These are phyloP conservation scores for Trametes sp. DNA, from an alignment of 1,284 basidiomycete species.

Conservation along the genomic window DNA sequence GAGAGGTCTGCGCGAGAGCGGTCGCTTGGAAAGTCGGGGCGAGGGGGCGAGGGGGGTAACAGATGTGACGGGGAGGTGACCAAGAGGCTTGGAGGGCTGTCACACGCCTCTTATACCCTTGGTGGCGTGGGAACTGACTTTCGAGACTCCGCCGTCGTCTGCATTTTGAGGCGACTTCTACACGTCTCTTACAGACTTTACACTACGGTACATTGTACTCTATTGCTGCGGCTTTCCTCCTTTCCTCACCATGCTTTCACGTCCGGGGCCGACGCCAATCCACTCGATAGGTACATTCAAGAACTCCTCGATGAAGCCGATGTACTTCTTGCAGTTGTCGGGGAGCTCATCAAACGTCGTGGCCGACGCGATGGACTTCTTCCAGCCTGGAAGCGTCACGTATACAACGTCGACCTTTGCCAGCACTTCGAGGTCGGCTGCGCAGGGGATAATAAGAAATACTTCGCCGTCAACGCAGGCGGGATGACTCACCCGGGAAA, in stretches of 20 bases:
- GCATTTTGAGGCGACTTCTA: neutral
- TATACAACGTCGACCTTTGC: slow-evolving; percentile 89
- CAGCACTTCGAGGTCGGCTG: slow-evolving; percentile 88
- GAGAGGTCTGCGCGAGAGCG: slow-evolving; percentile 28
- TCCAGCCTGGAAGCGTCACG: slow-evolving; percentile 93
- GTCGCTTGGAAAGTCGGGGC: slow-evolving; percentile 20
- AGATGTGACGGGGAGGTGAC: slow-evolving; percentile 56
- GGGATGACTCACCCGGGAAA: slow-evolving; percentile 81
- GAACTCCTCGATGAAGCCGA: slow-evolving; percentile 88
- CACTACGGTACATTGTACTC: slow-evolving; percentile 22
- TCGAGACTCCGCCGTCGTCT: slow-evolving; percentile 15
- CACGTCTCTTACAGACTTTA: slow-evolving; percentile 15
- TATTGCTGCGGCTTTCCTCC: slow-evolving; percentile 29
- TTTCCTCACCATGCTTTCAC: slow-evolving; percentile 79
- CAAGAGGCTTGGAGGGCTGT: slow-evolving; percentile 39
- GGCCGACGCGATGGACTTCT: slow-evolving; percentile 76
- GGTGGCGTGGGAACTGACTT: slow-evolving; percentile 37
- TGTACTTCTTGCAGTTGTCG: slow-evolving; percentile 86
- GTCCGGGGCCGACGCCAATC: slow-evolving; percentile 90
- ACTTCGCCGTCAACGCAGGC: slow-evolving; percentile 14
- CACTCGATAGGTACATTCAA: slow-evolving; percentile 86
- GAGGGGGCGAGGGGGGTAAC: too few species aligned
- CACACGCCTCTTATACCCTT: slow-evolving; percentile 43
- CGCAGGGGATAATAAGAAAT: neutral
- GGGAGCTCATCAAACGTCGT: slow-evolving; percentile 85